Evolutionary conservation across 1,284 basidiomycete species (phyloP), one percentile per base, ranked within the genome.

Genomic region (Ganoderma lucidum): DNA sequence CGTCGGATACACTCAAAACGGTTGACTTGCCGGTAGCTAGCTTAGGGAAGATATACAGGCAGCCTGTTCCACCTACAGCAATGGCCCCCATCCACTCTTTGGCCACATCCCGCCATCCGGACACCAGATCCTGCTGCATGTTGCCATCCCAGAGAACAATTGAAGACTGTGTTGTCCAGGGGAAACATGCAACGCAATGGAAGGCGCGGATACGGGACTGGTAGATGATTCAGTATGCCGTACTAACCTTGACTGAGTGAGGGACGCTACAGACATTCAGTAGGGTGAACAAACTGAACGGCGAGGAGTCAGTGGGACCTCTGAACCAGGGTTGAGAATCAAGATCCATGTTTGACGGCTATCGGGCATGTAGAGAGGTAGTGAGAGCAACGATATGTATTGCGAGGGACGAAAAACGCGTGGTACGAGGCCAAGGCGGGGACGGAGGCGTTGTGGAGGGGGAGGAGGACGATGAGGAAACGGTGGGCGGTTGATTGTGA

Each of bases 161-260:
- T 23, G 86, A 71, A 8, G 89, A 88, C 15, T 81, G 72, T 15
- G 78, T 68, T 19, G 80, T 80, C 88, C 90, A 92, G 6, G 90
- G 90, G 73, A 92, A 92, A 45, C 84, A 80, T 3, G 87, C 83
- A 9, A 87, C 71, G 61, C 77, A 80, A 44, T 74, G 70, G 48
- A 78, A 75, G 0, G 69, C 67, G 30, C 56, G 23, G 4, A 71
- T 58, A 12, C 70, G 56, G 6, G 67, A 66, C 69, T 71, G 35
- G 64, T 14, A 64, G 32, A 56, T 14, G 3, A 48, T 62, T 67
- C 59, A 71, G 51, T 30, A 67, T 63, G 67, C 30, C 12, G 9
- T 39, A 9, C 56, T 10, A 12, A 14, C 23, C 41, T 28, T 15
- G 41, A 30, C 41, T 6, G 23, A n/a, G 37, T n/a, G 10, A 2